Conservation (phyloP, 2,329 filamentous ascomycete species). For the Ophiosphaerella korrae region DNA sequence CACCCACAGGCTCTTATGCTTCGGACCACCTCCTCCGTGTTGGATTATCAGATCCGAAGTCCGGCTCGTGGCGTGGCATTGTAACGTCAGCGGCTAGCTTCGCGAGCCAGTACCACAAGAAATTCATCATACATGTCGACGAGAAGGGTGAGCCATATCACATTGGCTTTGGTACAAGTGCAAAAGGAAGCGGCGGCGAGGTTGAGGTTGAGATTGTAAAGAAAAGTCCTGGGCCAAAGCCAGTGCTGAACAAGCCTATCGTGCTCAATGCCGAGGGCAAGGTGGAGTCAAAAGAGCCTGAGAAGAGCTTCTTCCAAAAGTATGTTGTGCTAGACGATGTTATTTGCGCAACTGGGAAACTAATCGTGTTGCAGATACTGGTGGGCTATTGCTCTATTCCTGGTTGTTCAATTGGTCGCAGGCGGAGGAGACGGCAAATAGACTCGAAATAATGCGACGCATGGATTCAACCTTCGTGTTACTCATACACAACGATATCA, state of each 20-base stretch:
- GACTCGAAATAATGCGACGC: background rate
- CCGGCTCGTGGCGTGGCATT: slow-evolving; percentile 51
- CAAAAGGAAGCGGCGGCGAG: slow-evolving; percentile 39
- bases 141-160: slow-evolving; percentile 52
- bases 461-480: no score
- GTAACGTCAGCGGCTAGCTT: slow-evolving; percentile 53
- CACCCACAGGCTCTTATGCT: slow-evolving; percentile 41
- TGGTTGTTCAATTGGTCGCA: slow-evolving; percentile 53
- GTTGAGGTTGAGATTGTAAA: slow-evolving; percentile 51
- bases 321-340: slow-evolving; percentile 40
- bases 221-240: slow-evolving; percentile 47
- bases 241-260: slow-evolving; percentile 59
- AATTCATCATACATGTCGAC: slow-evolving; percentile 51
- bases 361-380: slow-evolving; percentile 51
- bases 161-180: slow-evolving; percentile 50
- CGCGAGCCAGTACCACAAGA: slow-evolving; percentile 49
- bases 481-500: no score
- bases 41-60: slow-evolving; percentile 49
- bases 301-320: slow-evolving; percentile 60
- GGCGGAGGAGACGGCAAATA: slow-evolving; percentile 44
- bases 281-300: slow-evolving; percentile 52
- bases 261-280: slow-evolving; percentile 61
- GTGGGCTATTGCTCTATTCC: slow-evolving; percentile 56
- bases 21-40: slow-evolving; percentile 50
- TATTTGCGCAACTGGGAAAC: background rate